A percentile compares a stretch with the other conserved stretches of the same genome.
These are phyloP conservation scores for Aaosphaeria arxii DNA, from an alignment of 2,329 filamentous ascomycete genomes.

Conservation along the genomic window DNA sequence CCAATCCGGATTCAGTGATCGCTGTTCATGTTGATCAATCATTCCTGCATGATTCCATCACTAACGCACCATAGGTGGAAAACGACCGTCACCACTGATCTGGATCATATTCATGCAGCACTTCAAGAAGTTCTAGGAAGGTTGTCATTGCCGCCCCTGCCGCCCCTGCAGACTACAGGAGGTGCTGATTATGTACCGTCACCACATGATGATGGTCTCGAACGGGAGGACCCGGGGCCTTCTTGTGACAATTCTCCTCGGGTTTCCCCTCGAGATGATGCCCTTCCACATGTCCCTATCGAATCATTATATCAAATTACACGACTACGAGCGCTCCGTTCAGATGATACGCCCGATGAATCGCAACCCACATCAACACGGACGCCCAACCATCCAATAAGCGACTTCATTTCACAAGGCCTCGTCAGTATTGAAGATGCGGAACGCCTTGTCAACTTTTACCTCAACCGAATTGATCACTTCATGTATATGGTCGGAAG, in stretches of 20 bases:
- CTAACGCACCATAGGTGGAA: slow-evolving; percentile 19
- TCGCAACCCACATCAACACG: slow-evolving; percentile 5
- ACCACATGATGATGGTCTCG: slow-evolving; percentile 21
- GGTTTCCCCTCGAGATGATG: slow-evolving; percentile 23
- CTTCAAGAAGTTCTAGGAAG: slow-evolving; percentile 42
- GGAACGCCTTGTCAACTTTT: slow-evolving; percentile 40
- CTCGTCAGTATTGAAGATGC: slow-evolving; percentile 44
- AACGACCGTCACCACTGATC: slow-evolving; percentile 19
- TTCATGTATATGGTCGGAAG: slow-evolving; percentile 49
- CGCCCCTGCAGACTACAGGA: slow-evolving; percentile 28
- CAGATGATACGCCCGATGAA: slow-evolving; percentile 42
- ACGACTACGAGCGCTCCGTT: slow-evolving; percentile 32
- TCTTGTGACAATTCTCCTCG: slow-evolving; percentile 31
- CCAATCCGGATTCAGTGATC: too few relatives aligned
- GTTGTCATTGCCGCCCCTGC: slow-evolving; percentile 36
- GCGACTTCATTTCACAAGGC: slow-evolving; percentile 52
- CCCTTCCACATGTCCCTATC: slow-evolving; percentile 38
- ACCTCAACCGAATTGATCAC: slow-evolving; percentile 44
- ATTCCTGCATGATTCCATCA: background rate
- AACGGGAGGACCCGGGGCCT: slow-evolving; percentile 37
- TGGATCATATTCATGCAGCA: slow-evolving; percentile 29
- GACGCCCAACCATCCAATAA: slow-evolving; percentile 12
- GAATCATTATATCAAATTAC: slow-evolving; percentile 51
- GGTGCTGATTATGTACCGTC: slow-evolving; percentile 1
- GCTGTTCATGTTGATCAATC: too few relatives aligned